Conservation (phyloP, 2,329 filamentous ascomycete genomes). For the Neophaeococcomyces mojaviensis region DNA sequence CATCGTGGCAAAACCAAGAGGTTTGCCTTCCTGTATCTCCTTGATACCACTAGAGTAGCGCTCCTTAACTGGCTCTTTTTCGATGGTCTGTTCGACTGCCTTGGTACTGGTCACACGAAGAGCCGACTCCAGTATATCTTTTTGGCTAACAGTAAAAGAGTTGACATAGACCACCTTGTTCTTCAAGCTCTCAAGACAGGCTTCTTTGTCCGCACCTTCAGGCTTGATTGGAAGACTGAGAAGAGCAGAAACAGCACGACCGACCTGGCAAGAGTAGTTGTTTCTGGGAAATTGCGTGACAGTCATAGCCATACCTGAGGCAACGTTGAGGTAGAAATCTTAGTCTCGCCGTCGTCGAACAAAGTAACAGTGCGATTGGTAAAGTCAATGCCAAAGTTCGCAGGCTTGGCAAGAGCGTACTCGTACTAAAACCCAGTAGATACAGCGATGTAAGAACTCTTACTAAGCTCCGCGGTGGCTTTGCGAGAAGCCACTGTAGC, state of each 20-base stretch:
- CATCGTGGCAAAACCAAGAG: constrained; percentile 39
- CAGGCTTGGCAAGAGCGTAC: constrained; percentile 37
- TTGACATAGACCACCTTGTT: constrained; percentile 47
- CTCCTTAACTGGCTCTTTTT: constrained; percentile 36
- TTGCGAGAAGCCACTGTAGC: constrained; percentile 19
- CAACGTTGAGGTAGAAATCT: constrained; percentile 54
- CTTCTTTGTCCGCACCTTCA: constrained; percentile 30
- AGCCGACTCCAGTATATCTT: constrained; percentile 56
- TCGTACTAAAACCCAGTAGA: constrained; percentile 49
- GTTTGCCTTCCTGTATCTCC: constrained; percentile 37
- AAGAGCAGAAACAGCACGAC: constrained; percentile 46
- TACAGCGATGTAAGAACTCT: constrained; percentile 37
- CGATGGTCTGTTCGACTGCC: constrained; percentile 55
- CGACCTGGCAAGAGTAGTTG: constrained; percentile 26
- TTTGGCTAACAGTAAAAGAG: constrained; percentile 52
- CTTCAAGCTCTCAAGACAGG: constrained; percentile 37
- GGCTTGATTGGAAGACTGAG: constrained; percentile 41
- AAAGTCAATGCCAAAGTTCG: constrained; percentile 45
- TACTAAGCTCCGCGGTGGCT: constrained; percentile 36
- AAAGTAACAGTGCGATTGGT: constrained; percentile 35
- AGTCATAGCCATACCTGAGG: constrained; percentile 35
- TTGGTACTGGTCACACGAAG: constrained; percentile 51
- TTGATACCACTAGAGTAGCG: constrained; percentile 43
- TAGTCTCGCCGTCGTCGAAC: constrained; percentile 50
- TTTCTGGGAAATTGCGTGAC: too few relatives aligned